phyloP scores from a whole-genome alignment of 75 land plant species.

The Chamaecyparis obtusa region DNA sequence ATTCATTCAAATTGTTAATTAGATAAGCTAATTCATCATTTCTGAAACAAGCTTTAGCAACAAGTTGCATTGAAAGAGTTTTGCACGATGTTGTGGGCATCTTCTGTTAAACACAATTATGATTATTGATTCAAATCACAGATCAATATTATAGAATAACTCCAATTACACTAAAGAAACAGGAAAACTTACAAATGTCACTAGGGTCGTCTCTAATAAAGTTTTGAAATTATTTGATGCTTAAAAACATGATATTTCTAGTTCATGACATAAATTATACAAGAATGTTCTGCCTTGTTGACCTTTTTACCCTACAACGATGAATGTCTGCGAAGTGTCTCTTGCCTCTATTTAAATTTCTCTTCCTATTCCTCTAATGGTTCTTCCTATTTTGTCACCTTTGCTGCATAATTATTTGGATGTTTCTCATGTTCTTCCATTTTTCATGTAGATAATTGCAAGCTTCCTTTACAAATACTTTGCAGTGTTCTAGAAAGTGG shows the following conservation, averaged over 20 bases:
- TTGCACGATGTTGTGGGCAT: not conserved
- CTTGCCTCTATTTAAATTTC: too few relatives aligned
- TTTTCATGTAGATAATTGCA: not conserved
- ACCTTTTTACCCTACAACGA: too few relatives aligned
- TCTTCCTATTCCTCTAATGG: not conserved
- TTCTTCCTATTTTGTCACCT: not conserved
- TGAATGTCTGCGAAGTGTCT: too few relatives aligned
- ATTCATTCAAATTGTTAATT: not conserved
- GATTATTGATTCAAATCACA: not conserved
- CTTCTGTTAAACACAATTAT: not conserved
- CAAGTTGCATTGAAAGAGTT: not conserved
- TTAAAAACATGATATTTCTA: too few relatives aligned
- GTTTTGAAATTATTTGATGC: too few relatives aligned
- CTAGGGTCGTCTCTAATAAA: too few relatives aligned
- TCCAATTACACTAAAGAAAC: not conserved
- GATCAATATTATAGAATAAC: not conserved
- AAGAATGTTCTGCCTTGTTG: too few relatives aligned
- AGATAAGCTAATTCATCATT: not conserved
- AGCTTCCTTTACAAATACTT: not conserved
- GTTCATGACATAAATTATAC: too few relatives aligned
- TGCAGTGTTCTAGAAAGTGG: not conserved
- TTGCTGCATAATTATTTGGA: not conserved
- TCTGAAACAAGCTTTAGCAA: not conserved
- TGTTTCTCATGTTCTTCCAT: not conserved
- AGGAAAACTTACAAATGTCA: too few relatives aligned